A percentile compares a stretch with the other conserved stretches of the same genome.
Evolutionary conservation across 2,329 filamentous ascomycete species (phyloP).

Genomic region (Dichotomopilus funicola): DNA sequence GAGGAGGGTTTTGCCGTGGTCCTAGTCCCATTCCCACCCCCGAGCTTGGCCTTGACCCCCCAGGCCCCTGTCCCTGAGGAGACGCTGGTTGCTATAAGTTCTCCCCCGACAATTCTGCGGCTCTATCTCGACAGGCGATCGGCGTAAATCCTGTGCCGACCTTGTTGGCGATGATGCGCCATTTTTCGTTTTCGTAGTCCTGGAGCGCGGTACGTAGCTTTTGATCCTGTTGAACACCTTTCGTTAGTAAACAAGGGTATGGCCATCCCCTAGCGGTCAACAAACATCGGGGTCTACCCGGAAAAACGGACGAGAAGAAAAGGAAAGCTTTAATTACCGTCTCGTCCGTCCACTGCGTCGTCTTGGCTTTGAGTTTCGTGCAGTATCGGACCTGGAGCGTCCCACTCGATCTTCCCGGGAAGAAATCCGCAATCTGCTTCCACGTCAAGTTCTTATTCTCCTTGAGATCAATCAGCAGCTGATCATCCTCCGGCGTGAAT

Average conservation of each 20-base stretch:
- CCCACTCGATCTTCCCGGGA: slow-evolving; percentile 81
- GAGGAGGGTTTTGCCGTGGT: too few species aligned
- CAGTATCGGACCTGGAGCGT: slow-evolving; percentile 92
- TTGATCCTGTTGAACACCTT: slow-evolving; percentile 51
- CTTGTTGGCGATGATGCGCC: slow-evolving; percentile 86
- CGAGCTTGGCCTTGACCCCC: too few species aligned
- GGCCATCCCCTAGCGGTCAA: too few species aligned
- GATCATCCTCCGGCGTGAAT: slow-evolving; percentile 88
- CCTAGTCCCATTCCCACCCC: too few species aligned
- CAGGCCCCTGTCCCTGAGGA: slow-evolving; percentile 33
- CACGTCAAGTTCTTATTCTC: slow-evolving; percentile 92
- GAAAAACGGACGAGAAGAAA: too few species aligned
- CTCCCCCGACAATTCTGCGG: slow-evolving; percentile 52
- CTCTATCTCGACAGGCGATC: slow-evolving; percentile 77
- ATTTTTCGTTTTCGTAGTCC: slow-evolving; percentile 87
- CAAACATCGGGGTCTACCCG: too few species aligned
- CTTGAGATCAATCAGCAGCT: slow-evolving; percentile 80
- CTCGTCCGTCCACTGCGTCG: slow-evolving; percentile 87
- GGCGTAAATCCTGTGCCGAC: slow-evolving; percentile 87
- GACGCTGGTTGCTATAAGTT: slow-evolving; percentile 52
- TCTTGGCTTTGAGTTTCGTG: slow-evolving; percentile 90
- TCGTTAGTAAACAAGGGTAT: too few species aligned
- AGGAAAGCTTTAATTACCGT: slow-evolving; percentile 56
- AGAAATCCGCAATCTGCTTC: slow-evolving; percentile 97
- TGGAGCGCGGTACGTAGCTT: slow-evolving; percentile 70